These are phyloP conservation scores for Colletotrichum abscissum DNA, from an alignment of 2,329 filamentous ascomycete genomes.

Conservation along the genomic window DNA sequence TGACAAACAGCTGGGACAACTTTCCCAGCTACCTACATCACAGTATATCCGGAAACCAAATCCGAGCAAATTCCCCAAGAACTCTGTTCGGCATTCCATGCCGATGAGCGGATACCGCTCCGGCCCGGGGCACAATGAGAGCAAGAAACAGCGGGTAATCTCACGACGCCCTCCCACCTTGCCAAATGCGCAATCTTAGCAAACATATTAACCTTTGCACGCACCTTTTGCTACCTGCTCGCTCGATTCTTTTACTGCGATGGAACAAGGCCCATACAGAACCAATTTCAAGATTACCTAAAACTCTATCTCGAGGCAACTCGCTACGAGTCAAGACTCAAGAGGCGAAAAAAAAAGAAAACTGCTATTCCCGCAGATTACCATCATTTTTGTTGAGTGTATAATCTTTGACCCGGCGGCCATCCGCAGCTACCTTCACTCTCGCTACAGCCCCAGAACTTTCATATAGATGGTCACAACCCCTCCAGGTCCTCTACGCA, in stretches of 20 bases:
- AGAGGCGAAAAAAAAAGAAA: not conserved
- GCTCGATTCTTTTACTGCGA: not conserved
- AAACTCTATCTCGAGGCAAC: not conserved
- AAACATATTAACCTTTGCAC: constrained; percentile 3
- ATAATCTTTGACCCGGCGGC: not conserved
- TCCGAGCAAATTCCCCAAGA: not conserved
- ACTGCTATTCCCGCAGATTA: not conserved
- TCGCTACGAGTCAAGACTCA: not conserved
- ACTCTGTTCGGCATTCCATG: not conserved
- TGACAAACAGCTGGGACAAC: not conserved
- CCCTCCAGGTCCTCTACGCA: not conserved
- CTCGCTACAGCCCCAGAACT: not conserved
- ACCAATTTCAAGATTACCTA: not conserved
- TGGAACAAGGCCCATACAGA: too few relatives aligned
- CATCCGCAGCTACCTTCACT: not conserved
- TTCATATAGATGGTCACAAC: not conserved
- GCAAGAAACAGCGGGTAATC: not conserved
- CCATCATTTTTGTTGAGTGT: not conserved
- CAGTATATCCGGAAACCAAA: not conserved
- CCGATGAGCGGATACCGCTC: not conserved
- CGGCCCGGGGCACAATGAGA: not conserved
- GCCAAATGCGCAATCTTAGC: constrained; percentile 6
- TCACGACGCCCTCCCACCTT: not conserved
- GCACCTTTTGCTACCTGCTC: too few relatives aligned
- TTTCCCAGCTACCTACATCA: not conserved